Percentiles rank a stretch among this genome's conserved stretches.
Conservation (phyloP, 1,284 basidiomycete species). For the Tilletia horrida region DNA sequence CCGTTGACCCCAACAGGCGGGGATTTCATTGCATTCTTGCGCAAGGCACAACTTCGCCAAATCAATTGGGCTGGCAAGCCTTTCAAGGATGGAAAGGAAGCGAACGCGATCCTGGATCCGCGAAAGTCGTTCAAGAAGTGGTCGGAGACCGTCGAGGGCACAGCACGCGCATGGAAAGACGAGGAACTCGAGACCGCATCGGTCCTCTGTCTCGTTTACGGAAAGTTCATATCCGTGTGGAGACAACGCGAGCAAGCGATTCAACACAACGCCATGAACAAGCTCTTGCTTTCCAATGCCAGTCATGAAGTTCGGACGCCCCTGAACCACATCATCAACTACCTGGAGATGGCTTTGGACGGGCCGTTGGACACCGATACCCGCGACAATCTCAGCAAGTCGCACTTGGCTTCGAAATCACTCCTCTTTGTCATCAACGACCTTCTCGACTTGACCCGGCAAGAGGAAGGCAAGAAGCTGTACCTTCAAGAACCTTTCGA, state of each 20-base stretch:
- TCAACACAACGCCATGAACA: slow-evolving; percentile 73
- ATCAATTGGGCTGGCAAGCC: slow-evolving; percentile 58
- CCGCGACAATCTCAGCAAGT: slow-evolving; percentile 72
- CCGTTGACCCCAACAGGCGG: slow-evolving; percentile 57
- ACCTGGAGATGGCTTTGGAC: slow-evolving; percentile 75
- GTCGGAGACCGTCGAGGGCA: slow-evolving; percentile 73
- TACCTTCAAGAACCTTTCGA: slow-evolving; percentile 80
- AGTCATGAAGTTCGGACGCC: slow-evolving; percentile 70
- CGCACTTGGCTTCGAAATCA: slow-evolving; percentile 77
- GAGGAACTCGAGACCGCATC: slow-evolving; percentile 83
- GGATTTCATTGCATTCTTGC: slow-evolving; percentile 73
- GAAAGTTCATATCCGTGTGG: slow-evolving; percentile 85
- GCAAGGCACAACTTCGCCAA: slow-evolving; percentile 67
- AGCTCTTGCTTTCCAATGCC: slow-evolving; percentile 78
- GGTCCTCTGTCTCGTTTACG: slow-evolving; percentile 77
- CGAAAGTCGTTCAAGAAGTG: slow-evolving; percentile 60
- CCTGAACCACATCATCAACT: slow-evolving; percentile 62
- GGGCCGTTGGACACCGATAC: slow-evolving; percentile 74
- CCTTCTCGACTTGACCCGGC: slow-evolving; percentile 74
- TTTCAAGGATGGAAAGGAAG: slow-evolving; percentile 62
- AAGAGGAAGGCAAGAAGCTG: slow-evolving; percentile 75
- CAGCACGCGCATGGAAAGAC: slow-evolving; percentile 74
- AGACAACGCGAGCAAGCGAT: slow-evolving; percentile 76
- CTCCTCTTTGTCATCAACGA: slow-evolving; percentile 69
- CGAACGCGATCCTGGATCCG: slow-evolving; percentile 39